Conservation (phyloP, 306 rosid species). For the Clitoria ternatea region DNA sequence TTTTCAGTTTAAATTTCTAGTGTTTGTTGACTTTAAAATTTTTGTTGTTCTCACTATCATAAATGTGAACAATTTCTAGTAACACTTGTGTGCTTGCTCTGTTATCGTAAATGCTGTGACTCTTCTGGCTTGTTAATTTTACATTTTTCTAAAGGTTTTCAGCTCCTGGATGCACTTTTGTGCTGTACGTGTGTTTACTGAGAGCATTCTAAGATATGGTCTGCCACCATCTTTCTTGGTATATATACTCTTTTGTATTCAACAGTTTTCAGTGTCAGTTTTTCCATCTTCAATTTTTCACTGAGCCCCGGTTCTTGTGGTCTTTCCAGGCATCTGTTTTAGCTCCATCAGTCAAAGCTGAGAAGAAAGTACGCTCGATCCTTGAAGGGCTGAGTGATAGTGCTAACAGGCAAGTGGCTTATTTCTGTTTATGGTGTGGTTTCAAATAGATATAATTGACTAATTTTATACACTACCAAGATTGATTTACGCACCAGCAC, state of each 20-base stretch:
- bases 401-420: conserved; percentile 59
- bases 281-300: background rate
- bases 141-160: conserved; percentile 52
- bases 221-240: conserved; percentile 89
- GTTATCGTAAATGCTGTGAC: background rate
- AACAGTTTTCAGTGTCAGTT: background rate
- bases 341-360: conserved; percentile 62
- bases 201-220: conserved; percentile 91
- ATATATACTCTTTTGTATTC: conserved; percentile 8
- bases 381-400: conserved; percentile 68
- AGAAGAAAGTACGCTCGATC: conserved; percentile 74
- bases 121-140: conserved; percentile 1
- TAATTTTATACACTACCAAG: background rate
- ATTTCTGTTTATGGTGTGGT: background rate
- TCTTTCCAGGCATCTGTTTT: conserved; percentile 65
- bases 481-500: background rate
- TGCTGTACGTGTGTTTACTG: conserved; percentile 66
- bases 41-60: background rate
- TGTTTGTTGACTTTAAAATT: background rate
- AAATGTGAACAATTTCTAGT: background rate
- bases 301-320: conserved; percentile 21
- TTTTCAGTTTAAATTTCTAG: background rate
- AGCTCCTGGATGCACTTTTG: conserved; percentile 95
- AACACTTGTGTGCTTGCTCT: background rate
- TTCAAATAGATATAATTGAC: background rate